A percentile compares a stretch with the other conserved stretches of the same genome.
These are phyloP conservation scores for Spirogloea muscicola DNA, from an alignment of 139 green algal genomes.

Conservation along the genomic window DNA sequence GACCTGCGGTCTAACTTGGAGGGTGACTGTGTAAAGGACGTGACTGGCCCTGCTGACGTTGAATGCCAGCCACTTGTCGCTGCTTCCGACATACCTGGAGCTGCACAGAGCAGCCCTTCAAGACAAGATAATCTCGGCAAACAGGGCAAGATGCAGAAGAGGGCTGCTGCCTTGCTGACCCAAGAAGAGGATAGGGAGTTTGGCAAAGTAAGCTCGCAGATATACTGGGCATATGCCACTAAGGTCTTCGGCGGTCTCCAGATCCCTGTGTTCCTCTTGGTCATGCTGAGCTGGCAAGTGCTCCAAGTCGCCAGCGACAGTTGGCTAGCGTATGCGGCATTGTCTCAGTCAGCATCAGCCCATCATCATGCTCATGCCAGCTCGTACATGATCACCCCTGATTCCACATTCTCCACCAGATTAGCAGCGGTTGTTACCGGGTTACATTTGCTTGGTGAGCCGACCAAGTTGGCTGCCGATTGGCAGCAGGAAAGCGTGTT, in stretches of 20 bases:
- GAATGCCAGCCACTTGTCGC: conserved; percentile 16
- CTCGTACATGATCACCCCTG: too few species aligned
- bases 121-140: conserved; percentile 2
- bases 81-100: neutral
- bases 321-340: conserved; percentile 28
- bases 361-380: too few species aligned
- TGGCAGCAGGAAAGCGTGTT: too few species aligned
- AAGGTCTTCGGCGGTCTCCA: neutral
- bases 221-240: conserved; percentile 60
- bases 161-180: conserved; percentile 55
- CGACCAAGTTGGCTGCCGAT: too few species aligned
- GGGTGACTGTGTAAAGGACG: too few species aligned
- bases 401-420: too few species aligned
- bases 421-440: too few species aligned
- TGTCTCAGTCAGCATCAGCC: too few species aligned
- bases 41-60: conserved; percentile 41
- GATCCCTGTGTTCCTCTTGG: conserved; percentile 37
- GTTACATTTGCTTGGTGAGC: too few species aligned
- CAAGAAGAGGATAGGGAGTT: conserved; percentile 59
- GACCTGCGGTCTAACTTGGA: too few species aligned
- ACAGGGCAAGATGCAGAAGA: conserved; percentile 20
- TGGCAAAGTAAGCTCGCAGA: conserved; percentile 54
- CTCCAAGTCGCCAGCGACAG: conserved; percentile 32
- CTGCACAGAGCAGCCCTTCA: neutral
- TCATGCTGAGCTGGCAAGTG: conserved; percentile 16